A percentile compares a stretch with the other conserved stretches of the same genome.
phyloP scores from a whole-genome alignment of 2,329 filamentous ascomycete species.

The Sclerotiophoma versabilis region DNA sequence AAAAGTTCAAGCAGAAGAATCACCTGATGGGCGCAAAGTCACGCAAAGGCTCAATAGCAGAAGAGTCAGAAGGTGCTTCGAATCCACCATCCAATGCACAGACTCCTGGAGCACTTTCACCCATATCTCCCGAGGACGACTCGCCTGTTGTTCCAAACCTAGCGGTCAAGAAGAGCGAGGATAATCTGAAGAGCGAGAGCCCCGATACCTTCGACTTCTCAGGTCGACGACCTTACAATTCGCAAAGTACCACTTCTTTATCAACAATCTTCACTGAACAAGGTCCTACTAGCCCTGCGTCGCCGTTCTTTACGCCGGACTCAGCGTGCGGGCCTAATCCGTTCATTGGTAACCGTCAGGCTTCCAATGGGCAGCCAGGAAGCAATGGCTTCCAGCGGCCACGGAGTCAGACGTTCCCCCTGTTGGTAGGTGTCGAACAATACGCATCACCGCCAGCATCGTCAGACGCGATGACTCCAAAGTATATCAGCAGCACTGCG shows the following conservation, averaged over 20 bases:
- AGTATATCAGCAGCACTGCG: conserved; percentile 56
- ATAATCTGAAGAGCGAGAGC: conserved; percentile 67
- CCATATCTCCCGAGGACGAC: conserved; percentile 72
- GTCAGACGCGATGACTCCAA: conserved; percentile 63
- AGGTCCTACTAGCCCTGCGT: conserved; percentile 75
- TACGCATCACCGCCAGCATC: conserved; percentile 60
- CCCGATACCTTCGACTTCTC: conserved; percentile 67
- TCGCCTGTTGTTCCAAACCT: conserved; percentile 74
- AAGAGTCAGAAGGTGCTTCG: conserved; percentile 72
- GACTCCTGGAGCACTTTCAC: conserved; percentile 72
- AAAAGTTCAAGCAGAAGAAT: conserved; percentile 95
- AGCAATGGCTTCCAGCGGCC: conserved; percentile 72
- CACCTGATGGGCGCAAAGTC: conserved; percentile 63
- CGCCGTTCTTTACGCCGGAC: conserved; percentile 81
- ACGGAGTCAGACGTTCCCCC: conserved; percentile 87
- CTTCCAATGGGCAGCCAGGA: conserved; percentile 55
- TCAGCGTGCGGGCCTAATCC: conserved; percentile 66
- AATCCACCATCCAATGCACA: conserved; percentile 65
- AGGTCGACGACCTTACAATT: conserved; percentile 69
- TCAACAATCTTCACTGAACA: conserved; percentile 73
- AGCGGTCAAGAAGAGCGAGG: conserved; percentile 69
- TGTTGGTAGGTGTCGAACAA: conserved; percentile 67
- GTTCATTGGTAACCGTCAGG: conserved; percentile 65
- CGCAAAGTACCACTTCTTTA: conserved; percentile 70
- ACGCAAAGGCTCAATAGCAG: conserved; percentile 63